Conservation (phyloP, 2,329 filamentous ascomycete species). For the Aspergillus oerlinghausenensis region DNA sequence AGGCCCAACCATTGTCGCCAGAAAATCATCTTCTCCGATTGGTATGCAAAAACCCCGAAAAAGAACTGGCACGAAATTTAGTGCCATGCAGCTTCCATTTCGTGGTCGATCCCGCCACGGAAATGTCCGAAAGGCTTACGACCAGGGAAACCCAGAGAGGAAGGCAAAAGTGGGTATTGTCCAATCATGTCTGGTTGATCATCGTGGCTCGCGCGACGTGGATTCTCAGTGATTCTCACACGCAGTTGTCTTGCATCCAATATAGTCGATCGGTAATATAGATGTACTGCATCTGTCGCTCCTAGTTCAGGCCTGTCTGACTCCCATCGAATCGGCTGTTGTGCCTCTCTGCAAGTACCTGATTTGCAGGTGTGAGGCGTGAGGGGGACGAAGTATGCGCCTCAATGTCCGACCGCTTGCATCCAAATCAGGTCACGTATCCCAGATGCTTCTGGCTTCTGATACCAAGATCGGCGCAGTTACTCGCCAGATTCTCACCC, state of each 20-base stretch:
- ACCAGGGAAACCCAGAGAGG: neutral
- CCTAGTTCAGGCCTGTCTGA: neutral
- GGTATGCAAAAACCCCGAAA: neutral
- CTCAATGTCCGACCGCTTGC: neutral
- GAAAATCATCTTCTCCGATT: neutral
- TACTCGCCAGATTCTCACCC: neutral
- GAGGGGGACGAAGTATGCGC: neutral
- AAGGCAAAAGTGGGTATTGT: neutral
- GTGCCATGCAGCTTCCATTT: neutral
- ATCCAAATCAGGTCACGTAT: neutral
- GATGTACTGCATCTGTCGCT: neutral
- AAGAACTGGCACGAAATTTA: neutral
- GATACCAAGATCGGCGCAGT: neutral
- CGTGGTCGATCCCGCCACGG: neutral
- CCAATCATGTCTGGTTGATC: neutral
- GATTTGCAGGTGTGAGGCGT: neutral
- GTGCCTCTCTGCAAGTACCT: neutral
- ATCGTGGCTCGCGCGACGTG: neutral
- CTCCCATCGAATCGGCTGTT: neutral
- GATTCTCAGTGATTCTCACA: neutral
- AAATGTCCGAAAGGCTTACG: neutral
- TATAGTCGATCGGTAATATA: neutral
- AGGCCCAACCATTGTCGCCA: neutral
- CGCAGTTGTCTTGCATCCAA: neutral
- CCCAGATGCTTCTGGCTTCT: neutral